Conservation (phyloP, 768 basidiomycete genomes). For the Hygrocybe punicea region DNA sequence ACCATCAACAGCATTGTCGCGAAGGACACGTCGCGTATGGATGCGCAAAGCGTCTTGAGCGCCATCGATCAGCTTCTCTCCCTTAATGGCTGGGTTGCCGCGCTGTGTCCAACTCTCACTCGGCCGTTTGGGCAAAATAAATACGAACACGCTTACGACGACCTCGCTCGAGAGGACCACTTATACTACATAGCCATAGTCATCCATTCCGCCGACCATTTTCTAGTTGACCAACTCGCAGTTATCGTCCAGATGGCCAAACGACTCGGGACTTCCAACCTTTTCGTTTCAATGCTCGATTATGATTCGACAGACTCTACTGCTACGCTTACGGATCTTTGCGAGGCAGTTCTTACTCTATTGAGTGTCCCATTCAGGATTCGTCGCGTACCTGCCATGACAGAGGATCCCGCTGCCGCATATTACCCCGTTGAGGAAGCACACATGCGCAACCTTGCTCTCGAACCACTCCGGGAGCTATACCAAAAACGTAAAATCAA, state of each 20-base stretch:
- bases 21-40: constrained; percentile 82
- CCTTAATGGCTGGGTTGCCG: constrained; percentile 97
- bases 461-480: constrained; percentile 88
- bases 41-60: constrained; percentile 83
- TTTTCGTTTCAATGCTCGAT: constrained; percentile 98
- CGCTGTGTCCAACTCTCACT: constrained; percentile 85
- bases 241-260: constrained; percentile 95
- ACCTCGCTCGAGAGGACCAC: constrained; percentile 76
- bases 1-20: constrained; percentile 59
- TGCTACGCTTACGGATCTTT: constrained; percentile 88
- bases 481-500: constrained; percentile 69
- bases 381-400: constrained; percentile 89
- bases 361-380: constrained; percentile 93
- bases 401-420: constrained; percentile 75
- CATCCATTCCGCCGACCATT: constrained; percentile 98
- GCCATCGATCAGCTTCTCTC: constrained; percentile 93
- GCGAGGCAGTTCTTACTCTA: constrained; percentile 90
- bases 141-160: constrained; percentile 81
- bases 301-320: constrained; percentile 95
- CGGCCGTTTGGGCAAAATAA: constrained; percentile 95
- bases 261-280: constrained; percentile 80
- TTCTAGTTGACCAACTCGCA: constrained; percentile 96
- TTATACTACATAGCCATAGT: constrained; percentile 94
- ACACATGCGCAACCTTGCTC: constrained; percentile 84
- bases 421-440: constrained; percentile 98